These are phyloP conservation scores for Xerocomus subilludens DNA, from an alignment of 1,284 basidiomycete species.

Conservation along the genomic window DNA sequence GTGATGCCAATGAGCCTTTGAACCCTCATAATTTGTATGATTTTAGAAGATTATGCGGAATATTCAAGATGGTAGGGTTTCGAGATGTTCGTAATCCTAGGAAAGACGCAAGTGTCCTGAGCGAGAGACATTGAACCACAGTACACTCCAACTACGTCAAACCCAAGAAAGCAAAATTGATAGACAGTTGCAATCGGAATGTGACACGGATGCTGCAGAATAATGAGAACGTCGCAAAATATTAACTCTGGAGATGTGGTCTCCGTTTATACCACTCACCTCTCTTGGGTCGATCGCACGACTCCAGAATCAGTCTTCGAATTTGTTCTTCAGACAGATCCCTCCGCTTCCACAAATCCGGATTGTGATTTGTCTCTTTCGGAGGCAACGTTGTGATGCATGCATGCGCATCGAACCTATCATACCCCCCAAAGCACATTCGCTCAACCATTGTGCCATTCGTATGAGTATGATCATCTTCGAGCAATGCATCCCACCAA, in stretches of 20 bases:
- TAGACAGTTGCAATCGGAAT: conserved; percentile 23
- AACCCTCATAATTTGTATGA: no score
- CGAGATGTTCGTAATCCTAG: not conserved
- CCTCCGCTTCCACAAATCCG: conserved; percentile 35
- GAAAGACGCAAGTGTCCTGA: not conserved
- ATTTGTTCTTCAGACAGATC: conserved; percentile 36
- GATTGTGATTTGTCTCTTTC: conserved; percentile 29
- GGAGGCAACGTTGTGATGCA: conserved; percentile 47
- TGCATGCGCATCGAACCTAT: conserved; percentile 43
- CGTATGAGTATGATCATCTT: conserved; percentile 12
- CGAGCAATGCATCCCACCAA: conserved; percentile 42
- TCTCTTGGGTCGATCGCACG: conserved; percentile 27
- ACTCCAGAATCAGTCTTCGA: conserved; percentile 32
- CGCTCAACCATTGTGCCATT: conserved; percentile 41
- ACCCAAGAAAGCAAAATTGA: conserved; percentile 9
- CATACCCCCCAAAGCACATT: conserved; percentile 21
- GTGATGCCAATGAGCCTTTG: no score
- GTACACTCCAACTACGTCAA: not conserved
- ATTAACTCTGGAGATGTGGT: no score
- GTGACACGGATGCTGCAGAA: conserved; percentile 16
- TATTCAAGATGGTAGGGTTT: no score
- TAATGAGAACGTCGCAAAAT: not conserved
- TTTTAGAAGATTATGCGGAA: no score
- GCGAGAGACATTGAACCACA: not conserved
- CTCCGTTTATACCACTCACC: conserved; percentile 31